Base-by-base conservation (phyloP, 768 basidiomycete species). In the Kwoniella pini region DNA sequence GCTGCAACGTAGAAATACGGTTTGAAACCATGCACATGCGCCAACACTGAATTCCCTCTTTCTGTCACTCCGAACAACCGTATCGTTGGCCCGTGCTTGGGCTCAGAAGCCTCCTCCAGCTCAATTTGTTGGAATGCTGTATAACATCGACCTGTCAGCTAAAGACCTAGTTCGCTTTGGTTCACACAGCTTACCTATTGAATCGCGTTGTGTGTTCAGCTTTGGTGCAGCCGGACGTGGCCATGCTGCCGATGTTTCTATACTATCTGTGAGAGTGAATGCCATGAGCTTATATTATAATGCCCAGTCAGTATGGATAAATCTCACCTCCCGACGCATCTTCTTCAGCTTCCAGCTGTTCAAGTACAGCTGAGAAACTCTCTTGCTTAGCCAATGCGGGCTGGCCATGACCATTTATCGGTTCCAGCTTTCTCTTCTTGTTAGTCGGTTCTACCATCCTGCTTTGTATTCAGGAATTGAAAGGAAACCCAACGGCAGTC, bases 111-210 rank as follows among this genome's bases (percentile, higher is more conserved):
- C 57, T 87, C 84, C 65, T 95, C 91, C 7, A 98, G 83, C 65
- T 98, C 96, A 60, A 95, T 94, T 78, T 98, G 96, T 77, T 99
- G 96, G 70, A 98, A 98, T 17, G 89, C 91, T 94, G n/a, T n/a
- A 60, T 4, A 26, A 10, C 30, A 42, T 36, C 11, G n/a, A 5
- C 21, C 24, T 19, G 43, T 31, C 42, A 21, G 15, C 10, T 28
- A 11, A 24, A 22, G 24, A n/a, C n/a, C n/a, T 46, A 19, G 36
- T 9, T 19, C 10, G n/a, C 6, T 3, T 26, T 9, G 9, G 10
- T 12, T 17, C 4, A 44, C 30, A 5, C 26, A n/a, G 69, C 86
- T 58, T 38, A 91, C 92, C 80, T 59, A 96, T 87, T 4, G 82
- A 79, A 70, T 94, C 87, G 56, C 70, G 82, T 67, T 84, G 83